Evolutionary conservation across 2,329 filamentous ascomycete species (phyloP), one percentile per base, ranked within the genome.

Genomic region (Ploettnerulaceae sp.): DNA sequence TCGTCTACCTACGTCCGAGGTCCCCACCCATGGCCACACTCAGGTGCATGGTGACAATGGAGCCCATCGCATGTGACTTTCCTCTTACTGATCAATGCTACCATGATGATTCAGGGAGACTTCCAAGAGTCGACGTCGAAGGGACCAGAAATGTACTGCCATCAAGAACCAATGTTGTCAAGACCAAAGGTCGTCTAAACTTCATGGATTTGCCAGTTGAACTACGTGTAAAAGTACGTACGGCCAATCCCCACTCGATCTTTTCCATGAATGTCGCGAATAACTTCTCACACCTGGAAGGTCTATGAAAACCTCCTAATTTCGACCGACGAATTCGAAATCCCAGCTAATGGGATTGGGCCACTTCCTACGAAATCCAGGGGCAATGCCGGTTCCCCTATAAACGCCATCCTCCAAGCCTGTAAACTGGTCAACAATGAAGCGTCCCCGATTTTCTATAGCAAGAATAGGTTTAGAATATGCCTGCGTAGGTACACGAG

Each of bases 341-440:
- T 55, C 18, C 42, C 42, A 3, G 24, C 39, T 15, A 33, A 25
- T 18, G 26, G 38, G 34, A 18, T 25, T 3, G 31, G 5, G 14
- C 14, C 31, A 8, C 8, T 8, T 14, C n/a, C 14, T 9, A 6
- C 26, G 9, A 4, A 4, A 8, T n/a, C 9, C 31, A 33, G 31
- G 8, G 8, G 17, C 17, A 15, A 18, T 15, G 14, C 14, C 31
- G 12, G n/a, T 14, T 47, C 40, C 34, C 62, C 60, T 7, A 49
- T 57, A 14, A 49, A 60, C n/a, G 43, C 56, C 18, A 49, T 66
- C 22, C 57, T 66, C 21, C 58, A 52, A 29, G 60, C 60, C 12
- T 66, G 64, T 51, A 58, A 54, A 51, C 51, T 57, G 38, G 48
- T 64, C 38, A 61, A 65, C 42, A 39, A 52, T 18, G 64, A 66